A percentile compares a stretch with the other conserved stretches of the same genome.
phyloP scores from a whole-genome alignment of 768 basidiomycete species.

The Russula ochroleuca region DNA sequence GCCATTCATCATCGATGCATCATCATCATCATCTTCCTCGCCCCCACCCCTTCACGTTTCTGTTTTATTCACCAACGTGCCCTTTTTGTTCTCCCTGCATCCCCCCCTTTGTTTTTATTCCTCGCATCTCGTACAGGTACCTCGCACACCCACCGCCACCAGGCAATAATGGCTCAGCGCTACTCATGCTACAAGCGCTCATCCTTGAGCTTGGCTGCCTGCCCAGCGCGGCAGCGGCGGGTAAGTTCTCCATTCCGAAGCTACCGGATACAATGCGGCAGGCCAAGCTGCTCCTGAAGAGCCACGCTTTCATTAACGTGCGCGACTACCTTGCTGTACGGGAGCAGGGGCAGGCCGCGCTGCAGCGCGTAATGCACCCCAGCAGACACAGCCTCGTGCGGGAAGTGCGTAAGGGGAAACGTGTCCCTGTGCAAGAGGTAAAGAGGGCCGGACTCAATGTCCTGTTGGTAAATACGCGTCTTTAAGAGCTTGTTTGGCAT shows the following conservation, averaged over 20 bases:
- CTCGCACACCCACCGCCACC: conserved; percentile 46
- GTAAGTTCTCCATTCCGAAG: conserved; percentile 38
- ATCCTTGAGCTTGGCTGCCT: conserved; percentile 64
- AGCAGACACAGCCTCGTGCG: conserved; percentile 57
- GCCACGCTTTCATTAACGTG: conserved; percentile 65
- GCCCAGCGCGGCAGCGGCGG: conserved; percentile 29
- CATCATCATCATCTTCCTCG: neutral
- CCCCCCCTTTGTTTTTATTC: conserved; percentile 3
- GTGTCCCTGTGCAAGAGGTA: conserved; percentile 50
- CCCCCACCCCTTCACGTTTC: neutral
- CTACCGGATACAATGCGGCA: conserved; percentile 59
- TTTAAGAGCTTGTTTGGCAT: neutral
- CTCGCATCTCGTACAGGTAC: conserved; percentile 38
- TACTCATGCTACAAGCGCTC: conserved; percentile 66
- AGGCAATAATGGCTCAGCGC: conserved; percentile 42
- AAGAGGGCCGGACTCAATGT: conserved; percentile 57
- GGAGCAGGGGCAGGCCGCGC: conserved; percentile 55
- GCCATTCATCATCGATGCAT: too few relatives aligned
- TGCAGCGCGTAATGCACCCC: conserved; percentile 59
- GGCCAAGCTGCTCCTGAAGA: conserved; percentile 64
- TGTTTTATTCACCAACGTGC: neutral
- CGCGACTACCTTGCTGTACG: conserved; percentile 68
- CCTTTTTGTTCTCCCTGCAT: neutral
- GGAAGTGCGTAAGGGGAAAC: conserved; percentile 46
- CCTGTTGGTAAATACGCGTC: conserved; percentile 45